These are phyloP conservation scores for Podospora fimiseda DNA, from an alignment of 495 filamentous ascomycete species.

Conservation along the genomic window DNA sequence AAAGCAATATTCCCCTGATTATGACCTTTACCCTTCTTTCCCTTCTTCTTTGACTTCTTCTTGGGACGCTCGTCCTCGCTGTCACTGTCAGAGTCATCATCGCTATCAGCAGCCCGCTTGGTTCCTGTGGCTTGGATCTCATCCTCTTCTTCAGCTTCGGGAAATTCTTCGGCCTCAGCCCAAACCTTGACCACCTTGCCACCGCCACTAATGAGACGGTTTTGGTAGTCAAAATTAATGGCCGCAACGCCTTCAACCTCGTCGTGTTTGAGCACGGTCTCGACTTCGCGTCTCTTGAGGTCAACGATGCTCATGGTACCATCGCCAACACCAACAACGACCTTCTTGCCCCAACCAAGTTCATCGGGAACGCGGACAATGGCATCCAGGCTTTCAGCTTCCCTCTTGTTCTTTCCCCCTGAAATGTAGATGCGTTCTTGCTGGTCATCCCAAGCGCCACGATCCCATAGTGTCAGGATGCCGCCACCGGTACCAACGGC, in stretches of 20 bases:
- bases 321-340: slow-evolving; percentile 70
- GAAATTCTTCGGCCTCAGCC: slow-evolving; percentile 41
- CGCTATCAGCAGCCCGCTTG: slow-evolving; percentile 36
- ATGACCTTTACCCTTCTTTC: slow-evolving; percentile 40
- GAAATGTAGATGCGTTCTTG: slow-evolving; percentile 77
- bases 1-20: slow-evolving; percentile 19
- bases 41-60: slow-evolving; percentile 34
- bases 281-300: slow-evolving; percentile 35
- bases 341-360: slow-evolving; percentile 58
- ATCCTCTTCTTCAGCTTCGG: slow-evolving; percentile 37
- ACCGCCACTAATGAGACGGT: slow-evolving; percentile 80
- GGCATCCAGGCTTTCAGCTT: slow-evolving; percentile 63
- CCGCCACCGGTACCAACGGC: slow-evolving; percentile 74
- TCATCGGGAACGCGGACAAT: slow-evolving; percentile 60
- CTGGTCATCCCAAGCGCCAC: slow-evolving; percentile 88
- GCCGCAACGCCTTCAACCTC: slow-evolving; percentile 76
- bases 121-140: slow-evolving; percentile 43
- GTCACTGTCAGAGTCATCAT: slow-evolving; percentile 34
- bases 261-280: slow-evolving; percentile 58
- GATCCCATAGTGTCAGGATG: slow-evolving; percentile 86
- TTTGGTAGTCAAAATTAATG: slow-evolving; percentile 73
- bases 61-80: slow-evolving; percentile 42
- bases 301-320: slow-evolving; percentile 50
- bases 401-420: slow-evolving; percentile 50
- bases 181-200: slow-evolving; percentile 81